Conservation (phyloP, 108 stramenopile genomes). For the Pinguiococcus pyrenoidosus region DNA sequence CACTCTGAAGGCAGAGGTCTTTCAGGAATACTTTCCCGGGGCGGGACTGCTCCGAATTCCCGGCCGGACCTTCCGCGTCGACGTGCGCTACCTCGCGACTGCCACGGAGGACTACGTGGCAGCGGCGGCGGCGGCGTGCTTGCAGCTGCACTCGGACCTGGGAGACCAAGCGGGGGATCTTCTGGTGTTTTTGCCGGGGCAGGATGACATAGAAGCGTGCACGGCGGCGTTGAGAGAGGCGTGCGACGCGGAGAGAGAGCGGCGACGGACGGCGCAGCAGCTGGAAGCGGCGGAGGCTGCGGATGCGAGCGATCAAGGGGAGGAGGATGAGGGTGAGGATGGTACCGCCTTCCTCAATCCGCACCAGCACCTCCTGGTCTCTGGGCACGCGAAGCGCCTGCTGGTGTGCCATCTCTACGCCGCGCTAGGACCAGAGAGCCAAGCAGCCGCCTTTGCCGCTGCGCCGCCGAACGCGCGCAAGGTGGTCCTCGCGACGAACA, state of each 20-base stretch:
- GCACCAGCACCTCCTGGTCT: conserved; percentile 52
- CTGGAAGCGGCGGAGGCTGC: conserved; percentile 46
- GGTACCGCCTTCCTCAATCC: conserved; percentile 30
- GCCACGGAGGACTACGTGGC: conserved; percentile 55
- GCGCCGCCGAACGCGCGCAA: conserved; percentile 17
- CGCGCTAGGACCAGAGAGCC: conserved; percentile 38
- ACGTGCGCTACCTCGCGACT: conserved; percentile 18
- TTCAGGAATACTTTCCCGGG: conserved; percentile 54
- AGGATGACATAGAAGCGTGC: conserved; percentile 67
- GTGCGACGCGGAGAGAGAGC: background rate
- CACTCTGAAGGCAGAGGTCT: conserved; percentile 76
- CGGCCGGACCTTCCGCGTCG: conserved; percentile 68
- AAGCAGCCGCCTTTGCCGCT: conserved; percentile 47
- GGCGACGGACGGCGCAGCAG: conserved; percentile 31
- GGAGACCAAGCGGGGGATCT: conserved; percentile 48
- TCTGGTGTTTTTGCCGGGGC: conserved; percentile 89
- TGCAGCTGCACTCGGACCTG: conserved; percentile 68
- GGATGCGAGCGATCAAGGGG: conserved; percentile 40
- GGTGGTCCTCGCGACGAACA: conserved; percentile 64
- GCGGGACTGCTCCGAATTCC: conserved; percentile 55
- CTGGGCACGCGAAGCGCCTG: conserved; percentile 32
- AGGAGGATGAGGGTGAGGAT: background rate
- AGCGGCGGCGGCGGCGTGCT: conserved; percentile 53
- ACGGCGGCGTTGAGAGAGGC: conserved; percentile 48
- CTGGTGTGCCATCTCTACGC: conserved; percentile 38